These are phyloP conservation scores for Sporothrix schenckii DNA, from an alignment of 2,329 filamentous ascomycete species.

Conservation along the genomic window DNA sequence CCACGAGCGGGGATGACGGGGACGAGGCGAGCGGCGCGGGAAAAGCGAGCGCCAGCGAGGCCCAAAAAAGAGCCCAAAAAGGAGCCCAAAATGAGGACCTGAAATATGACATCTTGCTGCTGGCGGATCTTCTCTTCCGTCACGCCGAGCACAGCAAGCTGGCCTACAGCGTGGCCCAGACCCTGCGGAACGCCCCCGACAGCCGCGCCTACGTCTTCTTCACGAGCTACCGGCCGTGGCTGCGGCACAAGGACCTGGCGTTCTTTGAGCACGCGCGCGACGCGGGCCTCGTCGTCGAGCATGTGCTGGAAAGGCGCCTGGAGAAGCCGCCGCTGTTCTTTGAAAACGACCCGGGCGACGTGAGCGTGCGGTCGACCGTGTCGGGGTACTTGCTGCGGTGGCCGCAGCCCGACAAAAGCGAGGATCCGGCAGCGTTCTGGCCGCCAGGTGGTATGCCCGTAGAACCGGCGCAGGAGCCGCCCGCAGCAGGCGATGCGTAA, in stretches of 20 bases:
- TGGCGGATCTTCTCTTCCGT: conserved; percentile 89
- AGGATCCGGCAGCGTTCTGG: conserved; percentile 33
- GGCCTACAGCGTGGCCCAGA: conserved; percentile 69
- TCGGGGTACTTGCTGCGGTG: conserved; percentile 76
- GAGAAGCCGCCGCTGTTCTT: conserved; percentile 82
- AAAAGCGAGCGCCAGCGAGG: neutral
- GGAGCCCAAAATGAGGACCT: conserved; percentile 1
- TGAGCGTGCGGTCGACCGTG: conserved; percentile 78
- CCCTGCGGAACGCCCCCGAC: conserved; percentile 58
- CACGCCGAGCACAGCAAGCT: conserved; percentile 84
- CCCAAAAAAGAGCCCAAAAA: conserved; percentile 30
- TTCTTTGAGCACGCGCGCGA: conserved; percentile 80
- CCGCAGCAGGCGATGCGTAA: neutral
- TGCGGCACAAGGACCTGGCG: conserved; percentile 78
- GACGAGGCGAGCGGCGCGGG: conserved; percentile 23
- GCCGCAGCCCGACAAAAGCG: conserved; percentile 47
- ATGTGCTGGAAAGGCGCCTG: conserved; percentile 79
- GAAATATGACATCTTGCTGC: conserved; percentile 77
- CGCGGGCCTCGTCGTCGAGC: conserved; percentile 73
- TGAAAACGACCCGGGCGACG: conserved; percentile 82
- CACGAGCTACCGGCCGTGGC: conserved; percentile 90
- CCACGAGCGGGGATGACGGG: conserved; percentile 34
- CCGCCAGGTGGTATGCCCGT: conserved; percentile 29
- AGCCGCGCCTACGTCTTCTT: conserved; percentile 85
- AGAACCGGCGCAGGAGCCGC: neutral